Percentiles rank a stretch among this genome's conserved stretches.
phyloP scores from a whole-genome alignment of 2,329 filamentous ascomycete genomes.

The Botryosphaeria dothidea region DNA sequence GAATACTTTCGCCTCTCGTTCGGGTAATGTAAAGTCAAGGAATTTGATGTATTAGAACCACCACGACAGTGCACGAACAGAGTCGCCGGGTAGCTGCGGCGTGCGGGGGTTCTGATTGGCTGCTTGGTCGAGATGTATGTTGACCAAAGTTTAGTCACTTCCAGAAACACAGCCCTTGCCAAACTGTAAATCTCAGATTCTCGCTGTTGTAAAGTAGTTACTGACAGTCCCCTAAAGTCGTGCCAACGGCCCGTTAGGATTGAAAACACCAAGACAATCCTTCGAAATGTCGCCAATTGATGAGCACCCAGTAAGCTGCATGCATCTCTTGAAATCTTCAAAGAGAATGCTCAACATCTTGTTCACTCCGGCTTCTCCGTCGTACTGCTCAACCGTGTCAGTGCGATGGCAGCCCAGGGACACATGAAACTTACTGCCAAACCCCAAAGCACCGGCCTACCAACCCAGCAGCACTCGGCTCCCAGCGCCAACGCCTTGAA shows the following conservation, averaged over 20 bases:
- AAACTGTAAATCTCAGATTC: too few relatives aligned
- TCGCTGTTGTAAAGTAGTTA: too few relatives aligned
- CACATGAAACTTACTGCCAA: constrained; percentile 19
- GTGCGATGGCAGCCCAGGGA: background rate
- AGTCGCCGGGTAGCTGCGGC: too few relatives aligned
- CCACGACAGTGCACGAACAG: too few relatives aligned
- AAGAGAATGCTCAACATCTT: constrained; percentile 23
- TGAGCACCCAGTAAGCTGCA: constrained; percentile 42
- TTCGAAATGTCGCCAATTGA: constrained; percentile 39
- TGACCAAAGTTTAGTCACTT: too few relatives aligned
- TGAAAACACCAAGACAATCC: constrained; percentile 32
- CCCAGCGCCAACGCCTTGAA: constrained; percentile 67
- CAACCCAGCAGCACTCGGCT: constrained; percentile 61
- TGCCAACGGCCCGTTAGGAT: background rate
- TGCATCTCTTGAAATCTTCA: constrained; percentile 41
- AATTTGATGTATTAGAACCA: too few relatives aligned
- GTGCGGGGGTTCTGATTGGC: too few relatives aligned
- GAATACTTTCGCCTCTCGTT: too few relatives aligned
- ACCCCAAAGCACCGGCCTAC: constrained; percentile 56
- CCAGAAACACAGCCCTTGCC: too few relatives aligned
- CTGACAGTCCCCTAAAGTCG: too few relatives aligned
- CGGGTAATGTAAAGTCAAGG: too few relatives aligned
- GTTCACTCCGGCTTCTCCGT: constrained; percentile 23
- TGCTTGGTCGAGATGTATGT: too few relatives aligned
- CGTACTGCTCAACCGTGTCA: constrained; percentile 12